Evolutionary conservation across 306 rosid species (phyloP).

Genomic region (Dalbergia oliveri): DNA sequence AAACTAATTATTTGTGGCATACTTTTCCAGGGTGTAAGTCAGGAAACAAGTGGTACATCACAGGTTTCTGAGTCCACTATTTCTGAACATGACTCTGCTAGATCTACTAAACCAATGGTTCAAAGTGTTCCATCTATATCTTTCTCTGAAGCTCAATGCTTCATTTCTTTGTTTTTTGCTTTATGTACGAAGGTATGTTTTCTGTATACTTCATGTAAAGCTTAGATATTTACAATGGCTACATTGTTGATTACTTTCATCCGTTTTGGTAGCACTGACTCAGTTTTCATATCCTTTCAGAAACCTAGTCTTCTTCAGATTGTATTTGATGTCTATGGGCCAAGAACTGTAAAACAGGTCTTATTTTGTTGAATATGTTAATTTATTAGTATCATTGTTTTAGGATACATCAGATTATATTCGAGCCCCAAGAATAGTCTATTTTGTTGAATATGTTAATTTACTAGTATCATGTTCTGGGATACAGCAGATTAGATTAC

Average conservation of each 20-base stretch:
- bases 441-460: too few species aligned
- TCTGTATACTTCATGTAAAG: constrained; percentile 29
- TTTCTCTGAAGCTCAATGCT: constrained; percentile 84
- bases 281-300: constrained; percentile 61
- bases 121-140: constrained; percentile 62
- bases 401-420: neutral
- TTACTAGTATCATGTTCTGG: too few species aligned
- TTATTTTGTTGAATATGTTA: constrained; percentile 38
- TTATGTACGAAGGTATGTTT: constrained; percentile 86
- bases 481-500: neutral
- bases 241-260: constrained; percentile 17
- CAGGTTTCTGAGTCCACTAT: constrained; percentile 65
- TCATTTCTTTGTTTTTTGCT: constrained; percentile 89
- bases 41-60: constrained; percentile 63
- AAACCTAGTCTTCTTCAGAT: constrained; percentile 88
- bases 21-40: constrained; percentile 70
- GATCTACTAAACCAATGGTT: constrained; percentile 48
- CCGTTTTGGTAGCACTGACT: constrained; percentile 32
- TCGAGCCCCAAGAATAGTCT: too few species aligned
- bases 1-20: constrained; percentile 27
- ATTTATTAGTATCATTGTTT: constrained; percentile 21
- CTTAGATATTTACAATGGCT: constrained; percentile 31
- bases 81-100: constrained; percentile 66
- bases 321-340: constrained; percentile 79
- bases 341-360: constrained; percentile 89